Evolutionary conservation across 306 rosid genomes (phyloP).

Genomic region (Rosa persica): DNA sequence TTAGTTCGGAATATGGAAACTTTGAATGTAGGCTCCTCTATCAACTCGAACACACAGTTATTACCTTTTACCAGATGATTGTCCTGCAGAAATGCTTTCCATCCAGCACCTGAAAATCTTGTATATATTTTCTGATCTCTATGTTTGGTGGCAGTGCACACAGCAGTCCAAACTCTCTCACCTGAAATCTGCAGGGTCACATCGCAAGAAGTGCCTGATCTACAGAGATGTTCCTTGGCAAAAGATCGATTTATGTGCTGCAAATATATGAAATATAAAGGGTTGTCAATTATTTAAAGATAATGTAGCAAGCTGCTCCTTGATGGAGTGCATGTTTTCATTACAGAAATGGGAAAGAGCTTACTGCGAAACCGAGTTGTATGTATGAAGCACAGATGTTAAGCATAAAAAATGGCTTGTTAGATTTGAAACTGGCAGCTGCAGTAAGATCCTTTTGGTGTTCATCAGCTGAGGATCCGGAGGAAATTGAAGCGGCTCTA

Average conservation of each 20-base stretch:
- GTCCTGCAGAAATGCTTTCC: conserved; percentile 31
- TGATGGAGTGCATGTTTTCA: not conserved
- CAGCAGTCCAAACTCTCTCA: conserved; percentile 21
- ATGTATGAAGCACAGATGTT: not conserved
- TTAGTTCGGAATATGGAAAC: conserved; percentile 1
- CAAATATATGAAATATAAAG: not conserved
- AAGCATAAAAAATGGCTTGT: not conserved
- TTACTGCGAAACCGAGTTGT: not conserved
- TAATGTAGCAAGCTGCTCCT: too few relatives aligned
- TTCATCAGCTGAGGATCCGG: not conserved
- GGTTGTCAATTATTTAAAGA: not conserved
- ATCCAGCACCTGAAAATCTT: not conserved
- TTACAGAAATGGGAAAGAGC: not conserved
- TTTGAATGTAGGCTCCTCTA: conserved; percentile 1
- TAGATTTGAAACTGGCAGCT: not conserved
- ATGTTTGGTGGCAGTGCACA: not conserved
- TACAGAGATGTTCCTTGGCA: not conserved
- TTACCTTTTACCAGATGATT: conserved; percentile 18
- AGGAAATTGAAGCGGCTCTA: not conserved
- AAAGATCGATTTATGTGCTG: not conserved
- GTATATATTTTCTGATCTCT: not conserved
- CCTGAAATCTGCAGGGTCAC: not conserved
- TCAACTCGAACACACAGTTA: conserved; percentile 22
- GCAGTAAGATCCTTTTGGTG: not conserved
- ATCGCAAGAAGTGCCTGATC: not conserved